Conservation (phyloP, 345 rosid genomes). For the Linum usitatissimum region DNA sequence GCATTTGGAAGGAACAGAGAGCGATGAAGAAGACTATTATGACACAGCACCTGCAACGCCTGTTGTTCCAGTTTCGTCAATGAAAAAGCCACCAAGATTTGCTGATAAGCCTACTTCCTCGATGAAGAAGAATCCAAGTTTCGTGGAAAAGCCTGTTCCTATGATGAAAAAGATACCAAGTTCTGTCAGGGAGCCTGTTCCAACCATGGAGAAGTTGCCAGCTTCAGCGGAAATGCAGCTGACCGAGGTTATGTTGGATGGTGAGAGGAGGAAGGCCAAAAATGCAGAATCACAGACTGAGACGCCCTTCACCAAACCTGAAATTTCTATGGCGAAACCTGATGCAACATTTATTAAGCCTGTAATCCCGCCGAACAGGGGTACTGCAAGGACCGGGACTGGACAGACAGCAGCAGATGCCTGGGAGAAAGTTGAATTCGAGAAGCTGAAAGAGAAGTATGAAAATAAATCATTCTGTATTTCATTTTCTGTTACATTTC, state of each 20-base stretch:
- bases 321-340: slow-evolving; percentile 9
- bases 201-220: slow-evolving; percentile 6
- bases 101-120: neutral
- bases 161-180: neutral
- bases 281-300: slow-evolving; percentile 5
- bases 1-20: slow-evolving; percentile 9
- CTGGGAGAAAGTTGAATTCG: slow-evolving; percentile 52
- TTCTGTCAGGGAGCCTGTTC: slow-evolving; percentile 1
- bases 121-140: neutral
- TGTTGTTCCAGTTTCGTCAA: slow-evolving; percentile 16
- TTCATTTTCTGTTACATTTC: neutral
- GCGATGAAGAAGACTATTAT: slow-evolving; percentile 5
- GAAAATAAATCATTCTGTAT: neutral
- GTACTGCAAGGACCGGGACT: slow-evolving; percentile 12
- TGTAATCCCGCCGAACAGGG: slow-evolving; percentile 7
- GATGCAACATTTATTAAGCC: slow-evolving; percentile 19
- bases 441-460: slow-evolving; percentile 40
- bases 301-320: neutral
- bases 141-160: slow-evolving; percentile 1
- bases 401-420: slow-evolving; percentile 30
- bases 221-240: slow-evolving; percentile 4
- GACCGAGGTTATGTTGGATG: neutral
- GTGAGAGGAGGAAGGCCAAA: slow-evolving; percentile 12
- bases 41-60: slow-evolving; percentile 9
- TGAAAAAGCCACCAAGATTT: slow-evolving; percentile 11